phyloP scores from a whole-genome alignment of 768 basidiomycete species.

The Leccinum truebloodii region DNA sequence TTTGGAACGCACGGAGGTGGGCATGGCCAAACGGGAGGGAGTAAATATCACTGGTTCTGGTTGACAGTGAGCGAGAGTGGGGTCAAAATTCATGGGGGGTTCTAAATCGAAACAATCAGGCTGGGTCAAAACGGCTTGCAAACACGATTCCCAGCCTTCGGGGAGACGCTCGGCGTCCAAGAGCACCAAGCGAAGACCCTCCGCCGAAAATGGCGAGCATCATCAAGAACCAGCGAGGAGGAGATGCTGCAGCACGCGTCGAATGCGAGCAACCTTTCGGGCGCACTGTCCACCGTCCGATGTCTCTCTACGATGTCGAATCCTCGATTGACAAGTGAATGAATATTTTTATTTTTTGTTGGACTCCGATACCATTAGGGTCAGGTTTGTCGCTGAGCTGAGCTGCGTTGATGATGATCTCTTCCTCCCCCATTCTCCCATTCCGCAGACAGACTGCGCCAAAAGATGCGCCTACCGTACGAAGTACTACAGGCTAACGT shows the following conservation, averaged over 20 bases:
- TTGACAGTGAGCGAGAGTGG: constrained; percentile 16
- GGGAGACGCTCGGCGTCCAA: constrained; percentile 65
- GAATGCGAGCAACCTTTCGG: constrained; percentile 67
- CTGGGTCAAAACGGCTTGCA: constrained; percentile 48
- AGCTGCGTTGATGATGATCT: not conserved
- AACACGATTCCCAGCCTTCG: constrained; percentile 69
- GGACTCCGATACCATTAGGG: not conserved
- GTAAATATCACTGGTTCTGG: constrained; percentile 30
- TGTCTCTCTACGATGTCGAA: constrained; percentile 71
- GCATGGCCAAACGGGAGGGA: constrained; percentile 17
- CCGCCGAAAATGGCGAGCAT: constrained; percentile 65
- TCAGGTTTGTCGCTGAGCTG: not conserved
- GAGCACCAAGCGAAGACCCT: constrained; percentile 55
- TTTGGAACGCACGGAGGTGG: constrained; percentile 23
- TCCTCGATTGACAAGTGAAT: constrained; percentile 74
- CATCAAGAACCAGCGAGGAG: constrained; percentile 55
- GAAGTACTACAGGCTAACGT: constrained; percentile 72
- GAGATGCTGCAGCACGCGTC: constrained; percentile 75
- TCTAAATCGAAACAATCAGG: not conserved
- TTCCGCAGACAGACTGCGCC: constrained; percentile 59
- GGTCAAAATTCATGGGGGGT: not conserved
- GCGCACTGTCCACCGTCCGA: constrained; percentile 65
- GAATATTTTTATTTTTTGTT: too few relatives aligned
- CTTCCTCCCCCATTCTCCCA: not conserved
- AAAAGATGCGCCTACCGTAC: constrained; percentile 86